Evolutionary conservation across 2,329 filamentous ascomycete species (phyloP).

Genomic region (Aspergillus ochraceoroseus): DNA sequence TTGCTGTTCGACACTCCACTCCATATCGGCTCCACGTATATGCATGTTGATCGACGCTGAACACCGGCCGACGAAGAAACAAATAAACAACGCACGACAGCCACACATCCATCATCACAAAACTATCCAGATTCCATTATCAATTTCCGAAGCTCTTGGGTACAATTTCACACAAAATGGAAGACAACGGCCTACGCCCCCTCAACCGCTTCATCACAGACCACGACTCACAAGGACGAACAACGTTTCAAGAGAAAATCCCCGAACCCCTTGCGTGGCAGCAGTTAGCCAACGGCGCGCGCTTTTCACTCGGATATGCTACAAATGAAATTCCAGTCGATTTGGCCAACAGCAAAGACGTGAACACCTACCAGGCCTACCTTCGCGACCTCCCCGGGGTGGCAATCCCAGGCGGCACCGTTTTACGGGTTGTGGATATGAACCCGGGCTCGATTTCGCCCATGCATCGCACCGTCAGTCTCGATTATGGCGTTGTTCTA

Average conservation of each 20-base stretch:
- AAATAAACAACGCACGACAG: too few species aligned
- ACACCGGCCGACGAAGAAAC: too few species aligned
- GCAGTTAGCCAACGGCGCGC: not conserved
- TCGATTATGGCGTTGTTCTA: conserved; percentile 1
- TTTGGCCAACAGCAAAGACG: not conserved
- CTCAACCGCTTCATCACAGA: not conserved
- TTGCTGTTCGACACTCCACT: too few species aligned
- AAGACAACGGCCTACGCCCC: not conserved
- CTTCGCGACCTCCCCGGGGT: not conserved
- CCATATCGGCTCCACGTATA: too few species aligned
- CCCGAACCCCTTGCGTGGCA: not conserved
- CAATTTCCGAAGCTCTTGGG: too few species aligned
- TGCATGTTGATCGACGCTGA: too few species aligned
- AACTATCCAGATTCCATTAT: too few species aligned
- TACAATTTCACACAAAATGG: too few species aligned
- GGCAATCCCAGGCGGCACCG: not conserved
- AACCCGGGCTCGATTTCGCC: conserved; percentile 1
- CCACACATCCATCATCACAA: too few species aligned
- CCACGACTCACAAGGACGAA: not conserved
- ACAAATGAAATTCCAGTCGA: not conserved
- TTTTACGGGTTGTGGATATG: not conserved
- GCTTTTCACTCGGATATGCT: not conserved
- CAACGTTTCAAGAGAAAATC: not conserved
- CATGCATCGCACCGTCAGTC: conserved; percentile 1
- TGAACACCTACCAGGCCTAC: not conserved